These are phyloP conservation scores for Wickerhamomyces chambardii DNA, from an alignment of 805 yeast species.

Conservation along the genomic window DNA sequence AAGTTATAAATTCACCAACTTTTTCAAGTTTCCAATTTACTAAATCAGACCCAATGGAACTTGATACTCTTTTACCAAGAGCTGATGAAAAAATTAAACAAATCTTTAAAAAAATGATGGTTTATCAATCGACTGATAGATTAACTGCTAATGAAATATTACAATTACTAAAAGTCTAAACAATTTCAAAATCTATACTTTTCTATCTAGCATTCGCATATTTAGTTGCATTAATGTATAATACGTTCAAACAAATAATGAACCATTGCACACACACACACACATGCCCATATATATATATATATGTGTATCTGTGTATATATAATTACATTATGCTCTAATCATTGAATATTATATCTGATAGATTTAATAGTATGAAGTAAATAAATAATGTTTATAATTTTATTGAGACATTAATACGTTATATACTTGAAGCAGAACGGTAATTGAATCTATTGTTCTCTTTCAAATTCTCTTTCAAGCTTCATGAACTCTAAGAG, in stretches of 20 bases:
- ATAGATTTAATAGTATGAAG: too few species aligned
- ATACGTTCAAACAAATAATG: too few species aligned
- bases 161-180: not conserved
- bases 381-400: too few species aligned
- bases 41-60: conserved; percentile 12
- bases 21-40: conserved; percentile 24
- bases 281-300: too few species aligned
- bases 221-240: too few species aligned
- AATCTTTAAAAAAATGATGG: conserved; percentile 33
- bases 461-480: conserved; percentile 8
- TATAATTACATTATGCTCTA: too few species aligned
- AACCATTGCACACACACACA: too few species aligned
- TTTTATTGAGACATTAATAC: too few species aligned
- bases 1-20: conserved; percentile 26
- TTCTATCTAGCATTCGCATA: not conserved
- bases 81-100: conserved; percentile 13
- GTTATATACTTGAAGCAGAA: too few species aligned
- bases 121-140: conserved; percentile 26
- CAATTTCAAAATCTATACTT: not conserved
- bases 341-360: too few species aligned
- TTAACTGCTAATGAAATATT: conserved; percentile 19
- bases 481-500: conserved; percentile 14
- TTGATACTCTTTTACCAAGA: conserved; percentile 25
- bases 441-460: not conserved
- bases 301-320: too few species aligned